Percentiles rank a stretch among this genome's conserved stretches.
Conservation (phyloP, 2,329 filamentous ascomycete genomes). For the Aspergillus cejpii region DNA sequence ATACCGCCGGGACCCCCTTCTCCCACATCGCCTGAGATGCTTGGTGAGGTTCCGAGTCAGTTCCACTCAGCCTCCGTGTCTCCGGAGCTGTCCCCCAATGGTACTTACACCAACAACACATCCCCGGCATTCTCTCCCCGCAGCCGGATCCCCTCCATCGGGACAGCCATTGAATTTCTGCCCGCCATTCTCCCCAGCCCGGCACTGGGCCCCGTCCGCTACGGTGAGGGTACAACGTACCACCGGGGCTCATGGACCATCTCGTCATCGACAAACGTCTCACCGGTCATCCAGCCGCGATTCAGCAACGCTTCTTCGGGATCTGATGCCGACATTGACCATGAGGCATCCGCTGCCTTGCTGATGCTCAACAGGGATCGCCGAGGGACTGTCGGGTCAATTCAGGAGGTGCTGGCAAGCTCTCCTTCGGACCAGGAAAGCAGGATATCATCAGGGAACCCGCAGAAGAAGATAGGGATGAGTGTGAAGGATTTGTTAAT, state of each 20-base stretch:
- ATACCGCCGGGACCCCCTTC: constrained; percentile 28
- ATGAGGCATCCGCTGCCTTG: constrained; percentile 77
- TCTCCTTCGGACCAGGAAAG: constrained; percentile 5
- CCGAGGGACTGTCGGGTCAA: constrained; percentile 44
- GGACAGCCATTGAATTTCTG: constrained; percentile 21
- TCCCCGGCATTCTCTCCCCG: constrained; percentile 33
- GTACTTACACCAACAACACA: constrained; percentile 18
- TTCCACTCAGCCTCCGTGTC: constrained; percentile 33
- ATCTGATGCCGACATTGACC: constrained; percentile 53
- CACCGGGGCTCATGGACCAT: constrained; percentile 20
- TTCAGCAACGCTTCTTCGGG: constrained; percentile 41
- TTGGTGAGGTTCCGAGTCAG: constrained; percentile 21
- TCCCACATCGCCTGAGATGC: constrained; percentile 32
- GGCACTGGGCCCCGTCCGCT: constrained; percentile 27
- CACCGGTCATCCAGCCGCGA: constrained; percentile 23
- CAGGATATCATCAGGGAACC: constrained; percentile 7
- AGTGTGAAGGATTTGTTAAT: constrained; percentile 52
- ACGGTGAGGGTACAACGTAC: constrained; percentile 18
- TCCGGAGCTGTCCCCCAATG: constrained; percentile 27
- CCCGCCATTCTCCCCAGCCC: constrained; percentile 34
- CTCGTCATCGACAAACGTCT: constrained; percentile 17
- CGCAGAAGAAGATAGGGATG: constrained; percentile 43
- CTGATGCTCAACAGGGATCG: constrained; percentile 82
- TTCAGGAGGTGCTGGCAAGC: constrained; percentile 20
- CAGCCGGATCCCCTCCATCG: constrained; percentile 21